These are phyloP conservation scores for Solanum bukasovii DNA, from an alignment of 257 asterid species.

Conservation along the genomic window DNA sequence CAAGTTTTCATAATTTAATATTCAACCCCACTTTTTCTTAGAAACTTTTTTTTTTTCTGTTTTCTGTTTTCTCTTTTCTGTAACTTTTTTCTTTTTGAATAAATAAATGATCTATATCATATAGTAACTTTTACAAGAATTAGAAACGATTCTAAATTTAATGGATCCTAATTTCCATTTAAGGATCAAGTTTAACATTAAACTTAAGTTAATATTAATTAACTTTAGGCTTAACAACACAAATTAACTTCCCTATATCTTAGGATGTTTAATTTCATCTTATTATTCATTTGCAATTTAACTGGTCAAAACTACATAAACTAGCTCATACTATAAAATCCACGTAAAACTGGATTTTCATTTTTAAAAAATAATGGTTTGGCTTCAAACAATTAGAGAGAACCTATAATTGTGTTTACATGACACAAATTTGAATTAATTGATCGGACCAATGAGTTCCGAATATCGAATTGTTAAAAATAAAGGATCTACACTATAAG, in stretches of 20 bases:
- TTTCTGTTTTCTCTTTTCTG: background rate
- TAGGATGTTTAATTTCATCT: background rate
- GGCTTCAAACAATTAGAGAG: background rate
- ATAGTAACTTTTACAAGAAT: background rate
- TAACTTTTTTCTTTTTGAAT: background rate
- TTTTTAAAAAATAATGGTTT: background rate
- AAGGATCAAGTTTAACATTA: background rate
- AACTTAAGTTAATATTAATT: background rate
- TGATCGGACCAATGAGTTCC: accelerated
- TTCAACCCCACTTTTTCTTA: background rate
- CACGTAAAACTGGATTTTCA: background rate
- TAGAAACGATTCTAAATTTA: background rate
- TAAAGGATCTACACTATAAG: background rate
- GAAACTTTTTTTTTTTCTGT: background rate
- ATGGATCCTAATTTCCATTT: background rate
- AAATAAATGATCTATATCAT: background rate
- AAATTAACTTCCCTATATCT: background rate
- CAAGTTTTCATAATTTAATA: background rate
- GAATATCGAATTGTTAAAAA: background rate
- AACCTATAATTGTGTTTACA: background rate
- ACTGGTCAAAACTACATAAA: background rate
- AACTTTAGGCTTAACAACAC: background rate
- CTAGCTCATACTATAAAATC: background rate
- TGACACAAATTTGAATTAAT: background rate
- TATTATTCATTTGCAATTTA: background rate